A percentile compares a stretch with the other conserved stretches of the same genome.
phyloP scores from a whole-genome alignment of 202 grass and related monocot species.

The Panicum virgatum region DNA sequence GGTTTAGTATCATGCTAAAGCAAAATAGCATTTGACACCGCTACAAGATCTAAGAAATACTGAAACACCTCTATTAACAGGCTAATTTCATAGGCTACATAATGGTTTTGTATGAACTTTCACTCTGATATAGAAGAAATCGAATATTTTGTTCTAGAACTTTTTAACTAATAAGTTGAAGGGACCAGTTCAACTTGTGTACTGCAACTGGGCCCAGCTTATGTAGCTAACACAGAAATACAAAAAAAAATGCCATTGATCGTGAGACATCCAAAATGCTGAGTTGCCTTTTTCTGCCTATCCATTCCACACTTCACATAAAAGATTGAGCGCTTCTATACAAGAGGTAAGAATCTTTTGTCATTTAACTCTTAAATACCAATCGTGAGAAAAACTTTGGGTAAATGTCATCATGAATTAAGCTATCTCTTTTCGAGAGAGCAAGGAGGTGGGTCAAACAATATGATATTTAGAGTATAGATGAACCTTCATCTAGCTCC shows the following conservation, averaged over 20 bases:
- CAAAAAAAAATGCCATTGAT: not conserved
- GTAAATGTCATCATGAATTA: not conserved
- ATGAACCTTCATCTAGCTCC: not conserved
- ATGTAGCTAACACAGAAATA: not conserved
- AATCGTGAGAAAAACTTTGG: not conserved
- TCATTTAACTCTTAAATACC: not conserved
- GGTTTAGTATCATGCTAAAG: not conserved
- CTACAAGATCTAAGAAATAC: slow-evolving; percentile 8
- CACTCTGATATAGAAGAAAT: not conserved
- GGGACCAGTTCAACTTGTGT: not conserved
- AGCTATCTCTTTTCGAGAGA: not conserved
- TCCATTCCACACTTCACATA: not conserved
- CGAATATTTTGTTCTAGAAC: not conserved
- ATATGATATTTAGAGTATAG: not conserved
- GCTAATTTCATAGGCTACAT: not conserved
- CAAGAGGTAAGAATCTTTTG: not conserved
- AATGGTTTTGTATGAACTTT: not conserved
- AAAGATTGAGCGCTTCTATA: not conserved
- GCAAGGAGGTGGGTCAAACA: not conserved
- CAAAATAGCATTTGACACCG: not conserved
- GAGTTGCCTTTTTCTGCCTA: not conserved
- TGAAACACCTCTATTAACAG: not conserved
- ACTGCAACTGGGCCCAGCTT: not conserved
- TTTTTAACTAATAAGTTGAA: not conserved
- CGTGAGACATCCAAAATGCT: not conserved